Evolutionary conservation across 2,329 filamentous ascomycete genomes (phyloP), one percentile per base, ranked within the genome.

Genomic region (Xylariaceae sp.): DNA sequence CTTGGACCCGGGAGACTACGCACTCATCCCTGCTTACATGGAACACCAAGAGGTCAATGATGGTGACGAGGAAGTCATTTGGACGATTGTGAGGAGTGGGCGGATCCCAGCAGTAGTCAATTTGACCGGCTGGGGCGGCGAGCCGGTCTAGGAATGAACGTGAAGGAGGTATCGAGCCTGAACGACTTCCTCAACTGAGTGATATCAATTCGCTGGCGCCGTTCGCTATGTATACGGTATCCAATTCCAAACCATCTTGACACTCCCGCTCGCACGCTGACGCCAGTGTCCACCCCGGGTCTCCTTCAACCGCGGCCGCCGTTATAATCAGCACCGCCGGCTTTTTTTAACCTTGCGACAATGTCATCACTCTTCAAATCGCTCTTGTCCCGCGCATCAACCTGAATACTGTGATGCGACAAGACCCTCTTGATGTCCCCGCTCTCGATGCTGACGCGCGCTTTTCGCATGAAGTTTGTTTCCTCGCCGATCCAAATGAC

Each of bases 311-410:
- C 83, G 57, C 83, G 70, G 11, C 81, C 84, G 7, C 84, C 83
- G 63, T 88, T 85, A 76, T 88, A 89, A 69, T 88, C 86, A 14
- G 85, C 85, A 31, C 86, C 86, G 50, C 86, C 86, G 4, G 81
- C 84, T 73, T 81, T 85, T 67, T 85, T 73, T 70, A 88, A 69
- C 63, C 79, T 72, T 54, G 76, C 67, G 14, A 87, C 81, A 47
- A 89, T 77, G 17, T 85, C 82, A 56, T 73, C 71, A 70, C 84
- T 81, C 16, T 81, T 78, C 50, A 89, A 67, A 63, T 89, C 86
- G 28, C 71, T 69, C 69, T 73, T 76, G 61, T 86, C 82, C 54
- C 75, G 73, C 2, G 83, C 82, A 62, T 86, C 82, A 45, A 88
- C 75, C 63, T 83, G 77, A 54, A 87, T 79, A 66, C 81, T 84